Evolutionary conservation across 352 stramenopile species (phyloP).

Genomic region (Globisporangium uncinulatum): DNA sequence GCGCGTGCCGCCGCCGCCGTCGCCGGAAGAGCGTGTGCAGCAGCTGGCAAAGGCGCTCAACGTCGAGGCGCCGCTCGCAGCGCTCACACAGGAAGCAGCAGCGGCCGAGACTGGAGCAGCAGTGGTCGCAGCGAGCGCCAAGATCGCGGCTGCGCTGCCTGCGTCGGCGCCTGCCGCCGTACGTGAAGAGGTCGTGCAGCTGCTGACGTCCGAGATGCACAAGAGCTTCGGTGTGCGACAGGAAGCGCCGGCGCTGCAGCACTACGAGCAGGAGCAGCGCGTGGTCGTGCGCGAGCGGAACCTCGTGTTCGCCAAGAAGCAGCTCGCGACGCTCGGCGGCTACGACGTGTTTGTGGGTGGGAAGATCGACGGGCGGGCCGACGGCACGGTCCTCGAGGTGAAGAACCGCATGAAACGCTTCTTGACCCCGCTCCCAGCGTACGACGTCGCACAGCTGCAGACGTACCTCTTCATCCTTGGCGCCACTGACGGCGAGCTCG

Average conservation of each 20-base stretch:
- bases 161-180: slow-evolving; percentile 32
- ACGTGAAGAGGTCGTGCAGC: slow-evolving; percentile 66
- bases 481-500: slow-evolving; percentile 59
- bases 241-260: slow-evolving; percentile 56
- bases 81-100: slow-evolving; percentile 49
- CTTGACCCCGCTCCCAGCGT: slow-evolving; percentile 64
- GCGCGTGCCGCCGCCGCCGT: slow-evolving; percentile 29
- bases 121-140: slow-evolving; percentile 32
- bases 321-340: slow-evolving; percentile 34
- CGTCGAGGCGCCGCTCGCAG: slow-evolving; percentile 39
- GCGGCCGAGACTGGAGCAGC: slow-evolving; percentile 35
- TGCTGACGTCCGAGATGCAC: slow-evolving; percentile 73
- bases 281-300: slow-evolving; percentile 67
- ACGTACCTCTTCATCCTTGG: slow-evolving; percentile 82
- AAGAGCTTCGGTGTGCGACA: slow-evolving; percentile 65
- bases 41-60: slow-evolving; percentile 53
- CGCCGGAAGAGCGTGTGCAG: slow-evolving; percentile 45
- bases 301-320: slow-evolving; percentile 69
- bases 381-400: slow-evolving; percentile 79
- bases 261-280: slow-evolving; percentile 59
- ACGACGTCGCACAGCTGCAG: slow-evolving; percentile 80
- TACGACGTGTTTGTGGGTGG: slow-evolving; percentile 72
- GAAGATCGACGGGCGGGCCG: slow-evolving; percentile 73
- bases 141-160: slow-evolving; percentile 48
- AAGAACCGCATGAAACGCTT: slow-evolving; percentile 79